Percentiles rank a stretch among this genome's conserved stretches.
Conservation (phyloP, 805 yeast genomes). For the Candida berthetii region DNA sequence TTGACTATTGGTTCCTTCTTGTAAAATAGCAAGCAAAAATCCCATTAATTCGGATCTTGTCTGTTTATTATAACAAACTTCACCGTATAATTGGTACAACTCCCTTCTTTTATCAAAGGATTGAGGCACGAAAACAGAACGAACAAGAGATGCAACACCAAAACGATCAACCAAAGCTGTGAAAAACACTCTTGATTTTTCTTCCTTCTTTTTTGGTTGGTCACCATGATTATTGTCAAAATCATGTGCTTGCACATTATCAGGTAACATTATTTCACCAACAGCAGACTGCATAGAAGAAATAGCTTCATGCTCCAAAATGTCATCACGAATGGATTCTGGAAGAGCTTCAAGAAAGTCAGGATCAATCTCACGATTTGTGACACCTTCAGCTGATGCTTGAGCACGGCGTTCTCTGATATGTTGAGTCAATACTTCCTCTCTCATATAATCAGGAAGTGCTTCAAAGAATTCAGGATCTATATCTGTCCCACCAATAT, state of each 20-base stretch:
- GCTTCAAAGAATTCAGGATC: constrained; percentile 90
- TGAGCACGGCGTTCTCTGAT: constrained; percentile 65
- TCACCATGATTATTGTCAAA: constrained; percentile 7
- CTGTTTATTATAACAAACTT: constrained; percentile 70
- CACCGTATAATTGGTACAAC: constrained; percentile 58
- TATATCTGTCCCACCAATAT: constrained; percentile 83
- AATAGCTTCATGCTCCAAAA: constrained; percentile 49
- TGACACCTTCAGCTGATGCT: constrained; percentile 36
- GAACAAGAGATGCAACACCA: constrained; percentile 68
- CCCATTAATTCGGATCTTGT: constrained; percentile 72
- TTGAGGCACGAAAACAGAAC: constrained; percentile 70
- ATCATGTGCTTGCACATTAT: neutral
- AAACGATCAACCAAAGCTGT: constrained; percentile 68
- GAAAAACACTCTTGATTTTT: constrained; percentile 36
- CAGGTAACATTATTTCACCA: neutral
- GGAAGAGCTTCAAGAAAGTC: constrained; percentile 81
- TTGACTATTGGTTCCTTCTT: constrained; percentile 67
- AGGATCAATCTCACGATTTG: constrained; percentile 65
- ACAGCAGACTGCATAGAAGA: constrained; percentile 26
- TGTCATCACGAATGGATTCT: constrained; percentile 53
- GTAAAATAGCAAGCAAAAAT: constrained; percentile 57
- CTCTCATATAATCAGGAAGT: constrained; percentile 87
- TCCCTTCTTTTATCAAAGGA: constrained; percentile 54
- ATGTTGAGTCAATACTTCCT: constrained; percentile 85
- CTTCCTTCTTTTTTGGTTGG: constrained; percentile 19